These are phyloP conservation scores for Hypsizygus ulmarius DNA, from an alignment of 1,284 basidiomycete species.

Conservation along the genomic window DNA sequence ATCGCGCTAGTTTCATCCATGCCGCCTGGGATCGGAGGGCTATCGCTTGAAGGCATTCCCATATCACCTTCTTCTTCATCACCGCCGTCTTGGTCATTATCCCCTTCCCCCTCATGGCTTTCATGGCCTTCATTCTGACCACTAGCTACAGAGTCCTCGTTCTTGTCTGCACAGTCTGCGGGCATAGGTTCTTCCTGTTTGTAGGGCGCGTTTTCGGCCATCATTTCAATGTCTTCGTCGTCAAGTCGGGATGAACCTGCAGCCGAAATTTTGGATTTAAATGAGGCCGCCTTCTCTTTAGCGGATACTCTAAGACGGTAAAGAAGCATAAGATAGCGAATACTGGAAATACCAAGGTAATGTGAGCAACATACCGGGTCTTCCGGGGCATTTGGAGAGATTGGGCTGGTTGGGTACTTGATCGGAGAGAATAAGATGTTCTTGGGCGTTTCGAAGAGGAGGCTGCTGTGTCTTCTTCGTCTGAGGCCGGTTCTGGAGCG, in stretches of 20 bases:
- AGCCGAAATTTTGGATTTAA: constrained; percentile 60
- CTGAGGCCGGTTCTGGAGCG: constrained; percentile 59
- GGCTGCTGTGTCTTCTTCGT: constrained; percentile 55
- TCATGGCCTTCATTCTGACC: constrained; percentile 40
- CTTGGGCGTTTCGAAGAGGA: constrained; percentile 59
- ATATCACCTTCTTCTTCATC: constrained; percentile 34
- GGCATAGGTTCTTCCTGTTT: constrained; percentile 56
- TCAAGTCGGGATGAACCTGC: constrained; percentile 59
- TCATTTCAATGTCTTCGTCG: constrained; percentile 75
- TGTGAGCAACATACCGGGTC: constrained; percentile 45
- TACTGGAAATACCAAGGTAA: constrained; percentile 13
- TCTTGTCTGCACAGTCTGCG: constrained; percentile 42
- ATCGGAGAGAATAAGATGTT: constrained; percentile 66
- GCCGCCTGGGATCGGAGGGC: constrained; percentile 50
- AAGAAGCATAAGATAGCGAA: constrained; percentile 32
- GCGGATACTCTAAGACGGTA: constrained; percentile 28
- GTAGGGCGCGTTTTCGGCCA: constrained; percentile 52
- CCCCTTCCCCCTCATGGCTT: constrained; percentile 46
- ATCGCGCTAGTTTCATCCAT: constrained; percentile 75
- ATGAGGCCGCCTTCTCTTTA: constrained; percentile 59
- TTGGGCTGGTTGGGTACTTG: constrained; percentile 44
- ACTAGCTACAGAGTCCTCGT: constrained; percentile 32
- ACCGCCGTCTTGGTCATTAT: constrained; percentile 42
- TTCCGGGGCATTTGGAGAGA: constrained; percentile 67
- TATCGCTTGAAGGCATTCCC: constrained; percentile 41